phyloP scores from a whole-genome alignment of 768 basidiomycete species.

The Glaciozyma martinii region DNA sequence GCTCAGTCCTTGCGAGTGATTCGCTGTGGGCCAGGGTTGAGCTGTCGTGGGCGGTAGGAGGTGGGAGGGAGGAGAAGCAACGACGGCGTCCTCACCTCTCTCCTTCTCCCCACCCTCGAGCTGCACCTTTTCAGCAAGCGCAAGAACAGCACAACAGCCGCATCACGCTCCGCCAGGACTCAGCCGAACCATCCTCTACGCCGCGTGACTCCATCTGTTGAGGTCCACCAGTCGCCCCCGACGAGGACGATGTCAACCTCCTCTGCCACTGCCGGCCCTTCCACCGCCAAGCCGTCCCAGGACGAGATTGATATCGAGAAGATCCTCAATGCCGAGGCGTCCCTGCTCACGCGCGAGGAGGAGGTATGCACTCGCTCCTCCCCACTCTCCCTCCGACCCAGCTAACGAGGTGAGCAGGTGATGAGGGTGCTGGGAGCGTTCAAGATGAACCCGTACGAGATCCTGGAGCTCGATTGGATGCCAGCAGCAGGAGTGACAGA shows the following conservation, averaged over 20 bases:
- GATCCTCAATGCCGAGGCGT: constrained; percentile 32
- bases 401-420: constrained; percentile 7
- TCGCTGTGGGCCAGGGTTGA: too few relatives aligned
- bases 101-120: too few relatives aligned
- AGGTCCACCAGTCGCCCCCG: background rate
- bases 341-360: constrained; percentile 25
- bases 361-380: constrained; percentile 25
- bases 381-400: background rate
- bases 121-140: too few relatives aligned
- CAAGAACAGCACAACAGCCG: too few relatives aligned
- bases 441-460: constrained; percentile 95
- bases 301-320: constrained; percentile 30
- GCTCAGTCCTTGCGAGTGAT: too few relatives aligned
- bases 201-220: background rate
- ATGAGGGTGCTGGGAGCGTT: constrained; percentile 78
- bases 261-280: background rate
- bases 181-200: too few relatives aligned
- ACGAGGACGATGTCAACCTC: background rate
- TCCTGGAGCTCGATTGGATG: constrained; percentile 66
- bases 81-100: too few relatives aligned
- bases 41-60: too few relatives aligned
- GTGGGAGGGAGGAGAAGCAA: too few relatives aligned
- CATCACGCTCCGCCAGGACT: too few relatives aligned
- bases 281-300: background rate
- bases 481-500: constrained; percentile 45